phyloP scores from a whole-genome alignment of 352 stramenopile genomes.

The Globisporangium polare region DNA sequence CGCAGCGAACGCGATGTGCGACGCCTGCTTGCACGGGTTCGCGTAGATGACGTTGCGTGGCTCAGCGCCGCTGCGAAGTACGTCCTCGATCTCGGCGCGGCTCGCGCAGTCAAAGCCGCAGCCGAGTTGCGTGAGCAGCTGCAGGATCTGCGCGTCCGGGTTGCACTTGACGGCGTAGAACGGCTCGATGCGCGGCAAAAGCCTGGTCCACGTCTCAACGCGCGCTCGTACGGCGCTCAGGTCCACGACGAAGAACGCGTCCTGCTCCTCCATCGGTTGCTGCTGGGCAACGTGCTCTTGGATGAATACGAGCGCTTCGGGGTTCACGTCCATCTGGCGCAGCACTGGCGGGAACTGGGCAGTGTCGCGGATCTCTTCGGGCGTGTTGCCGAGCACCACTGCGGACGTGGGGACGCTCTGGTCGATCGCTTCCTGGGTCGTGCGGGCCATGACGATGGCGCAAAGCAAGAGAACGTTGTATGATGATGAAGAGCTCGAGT shows the following conservation, averaged over 20 bases:
- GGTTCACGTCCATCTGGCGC: slow-evolving; percentile 9
- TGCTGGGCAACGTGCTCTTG: slow-evolving; percentile 27
- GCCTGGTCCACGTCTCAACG: slow-evolving; percentile 67
- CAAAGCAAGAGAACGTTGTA: too few relatives aligned
- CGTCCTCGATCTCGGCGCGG: slow-evolving; percentile 81
- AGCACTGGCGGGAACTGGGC: background rate
- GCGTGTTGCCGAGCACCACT: background rate
- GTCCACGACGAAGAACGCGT: slow-evolving; percentile 89
- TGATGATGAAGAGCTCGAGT: background rate
- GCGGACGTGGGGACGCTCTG: slow-evolving; percentile 3
- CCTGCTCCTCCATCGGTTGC: slow-evolving; percentile 24
- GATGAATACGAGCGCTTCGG: slow-evolving; percentile 8
- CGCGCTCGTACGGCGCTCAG: slow-evolving; percentile 70
- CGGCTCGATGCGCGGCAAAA: slow-evolving; percentile 79
- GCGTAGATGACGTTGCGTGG: slow-evolving; percentile 91
- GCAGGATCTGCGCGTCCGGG: slow-evolving; percentile 73
- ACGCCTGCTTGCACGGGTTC: slow-evolving; percentile 93
- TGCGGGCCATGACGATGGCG: background rate
- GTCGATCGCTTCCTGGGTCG: slow-evolving; percentile 11
- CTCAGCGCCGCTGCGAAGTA: slow-evolving; percentile 59
- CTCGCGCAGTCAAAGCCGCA: slow-evolving; percentile 93
- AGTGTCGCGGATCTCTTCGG: background rate
- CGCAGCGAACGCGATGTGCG: slow-evolving; percentile 87
- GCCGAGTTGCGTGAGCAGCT: slow-evolving; percentile 57
- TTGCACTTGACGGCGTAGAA: slow-evolving; percentile 98